phyloP scores from a whole-genome alignment of 305 asterid species.

The Fraxinus sp. region DNA sequence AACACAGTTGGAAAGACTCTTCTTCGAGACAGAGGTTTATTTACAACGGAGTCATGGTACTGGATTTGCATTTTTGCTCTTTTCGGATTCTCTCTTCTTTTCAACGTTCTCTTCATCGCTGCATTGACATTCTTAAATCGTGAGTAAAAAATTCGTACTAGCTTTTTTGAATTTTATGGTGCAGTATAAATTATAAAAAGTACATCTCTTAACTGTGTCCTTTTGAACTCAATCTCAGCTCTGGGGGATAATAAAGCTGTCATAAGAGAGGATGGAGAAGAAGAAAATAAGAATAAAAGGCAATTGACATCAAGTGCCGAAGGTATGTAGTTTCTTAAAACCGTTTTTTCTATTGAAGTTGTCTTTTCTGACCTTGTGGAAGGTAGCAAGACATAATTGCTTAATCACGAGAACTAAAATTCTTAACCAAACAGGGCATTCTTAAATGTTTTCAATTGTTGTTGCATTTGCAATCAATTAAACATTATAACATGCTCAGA shows the following conservation, averaged over 20 bases:
- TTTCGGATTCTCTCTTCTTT: neutral
- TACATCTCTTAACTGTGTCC: neutral
- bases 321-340: conserved; percentile 22
- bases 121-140: neutral
- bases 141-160: neutral
- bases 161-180: neutral
- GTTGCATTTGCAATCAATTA: neutral
- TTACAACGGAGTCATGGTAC: neutral
- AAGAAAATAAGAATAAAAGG: conserved; percentile 10
- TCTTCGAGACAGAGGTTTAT: neutral
- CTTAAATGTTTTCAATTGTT: neutral
- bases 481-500: neutral
- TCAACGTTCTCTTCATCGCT: neutral
- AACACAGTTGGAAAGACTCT: conserved; percentile 1
- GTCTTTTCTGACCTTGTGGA: neutral
- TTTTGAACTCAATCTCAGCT: conserved; percentile 27
- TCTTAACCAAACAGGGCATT: neutral
- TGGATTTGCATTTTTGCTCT: neutral
- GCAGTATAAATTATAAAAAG: neutral
- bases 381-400: neutral
- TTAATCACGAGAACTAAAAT: neutral
- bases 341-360: neutral
- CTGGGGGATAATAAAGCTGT: conserved; percentile 33
- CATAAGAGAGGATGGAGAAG: conserved; percentile 20
- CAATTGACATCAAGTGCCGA: conserved; percentile 18